These are phyloP conservation scores for Fragaria ananassa DNA, from an alignment of 306 rosid genomes.

Conservation along the genomic window DNA sequence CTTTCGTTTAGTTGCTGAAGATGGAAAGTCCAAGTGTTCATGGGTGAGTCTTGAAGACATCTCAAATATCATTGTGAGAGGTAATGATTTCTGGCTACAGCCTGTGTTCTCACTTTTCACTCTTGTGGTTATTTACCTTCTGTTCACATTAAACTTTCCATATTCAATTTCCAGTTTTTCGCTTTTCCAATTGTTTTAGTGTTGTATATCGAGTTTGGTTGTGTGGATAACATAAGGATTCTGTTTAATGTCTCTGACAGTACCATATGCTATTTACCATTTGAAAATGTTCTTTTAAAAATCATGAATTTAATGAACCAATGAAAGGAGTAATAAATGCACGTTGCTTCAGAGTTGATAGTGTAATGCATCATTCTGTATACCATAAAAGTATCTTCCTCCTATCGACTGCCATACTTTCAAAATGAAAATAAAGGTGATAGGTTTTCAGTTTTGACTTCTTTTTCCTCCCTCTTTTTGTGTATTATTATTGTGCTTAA, in stretches of 20 bases:
- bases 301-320: neutral
- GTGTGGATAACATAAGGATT: neutral
- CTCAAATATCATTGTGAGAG: constrained; percentile 80
- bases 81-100: constrained; percentile 36
- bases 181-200: neutral
- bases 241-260: neutral
- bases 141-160: neutral
- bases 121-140: neutral
- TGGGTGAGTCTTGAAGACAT: constrained; percentile 96
- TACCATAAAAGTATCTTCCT: neutral
- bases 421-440: neutral
- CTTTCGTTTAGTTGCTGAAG: constrained; percentile 92
- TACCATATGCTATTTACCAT: neutral
- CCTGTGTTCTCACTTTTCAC: constrained; percentile 3
- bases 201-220: neutral
- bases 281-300: neutral
- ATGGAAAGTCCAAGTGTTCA: constrained; percentile 95
- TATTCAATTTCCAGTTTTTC: neutral
- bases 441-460: neutral
- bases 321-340: neutral
- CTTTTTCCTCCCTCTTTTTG: neutral
- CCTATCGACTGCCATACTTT: neutral
- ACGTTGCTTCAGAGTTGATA: neutral
- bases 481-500: neutral
- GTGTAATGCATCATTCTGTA: neutral